Percentiles rank a stretch among this genome's conserved stretches.
phyloP scores from a whole-genome alignment of 495 filamentous ascomycete genomes.

The Elasticomyces elasticus region DNA sequence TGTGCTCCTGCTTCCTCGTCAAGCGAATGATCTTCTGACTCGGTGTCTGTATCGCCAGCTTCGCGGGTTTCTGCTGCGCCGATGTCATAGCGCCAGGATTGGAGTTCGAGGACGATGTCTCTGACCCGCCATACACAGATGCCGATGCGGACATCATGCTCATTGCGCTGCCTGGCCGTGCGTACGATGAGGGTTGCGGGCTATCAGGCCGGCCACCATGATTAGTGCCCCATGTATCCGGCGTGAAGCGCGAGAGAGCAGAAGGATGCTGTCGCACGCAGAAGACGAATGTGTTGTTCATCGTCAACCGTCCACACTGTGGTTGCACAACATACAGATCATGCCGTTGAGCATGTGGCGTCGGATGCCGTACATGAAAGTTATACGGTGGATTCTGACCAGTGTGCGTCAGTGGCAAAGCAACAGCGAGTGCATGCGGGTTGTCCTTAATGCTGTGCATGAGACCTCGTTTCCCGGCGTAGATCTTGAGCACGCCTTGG shows the following conservation, averaged over 20 bases:
- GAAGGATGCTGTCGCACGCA: constrained; percentile 86
- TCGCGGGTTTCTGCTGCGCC: constrained; percentile 70
- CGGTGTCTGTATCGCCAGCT: constrained; percentile 88
- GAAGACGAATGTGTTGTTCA: constrained; percentile 98
- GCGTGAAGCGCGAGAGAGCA: constrained; percentile 40
- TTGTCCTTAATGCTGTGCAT: constrained; percentile 95
- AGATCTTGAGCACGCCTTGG: constrained; percentile 80
- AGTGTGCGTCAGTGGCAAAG: constrained; percentile 80
- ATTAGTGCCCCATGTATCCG: constrained; percentile 31
- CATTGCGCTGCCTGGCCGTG: constrained; percentile 68
- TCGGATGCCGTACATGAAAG: constrained; percentile 86
- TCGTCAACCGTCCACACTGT: constrained; percentile 72
- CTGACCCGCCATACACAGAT: constrained; percentile 48
- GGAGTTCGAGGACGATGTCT: constrained; percentile 19
- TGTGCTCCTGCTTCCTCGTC: constrained; percentile 71
- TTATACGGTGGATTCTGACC: constrained; percentile 90
- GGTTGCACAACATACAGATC: constrained; percentile 95
- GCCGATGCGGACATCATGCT: constrained; percentile 57
- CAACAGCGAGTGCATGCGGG: constrained; percentile 80
- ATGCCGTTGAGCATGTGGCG: constrained; percentile 89
- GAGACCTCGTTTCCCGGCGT: constrained; percentile 83
- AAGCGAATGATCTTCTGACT: constrained; percentile 90
- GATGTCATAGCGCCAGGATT: constrained; percentile 14
- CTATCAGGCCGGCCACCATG: constrained; percentile 1
- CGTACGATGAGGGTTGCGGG: constrained; percentile 46